Conservation (phyloP, 495 filamentous ascomycete genomes). For the Penicillium angulare region DNA sequence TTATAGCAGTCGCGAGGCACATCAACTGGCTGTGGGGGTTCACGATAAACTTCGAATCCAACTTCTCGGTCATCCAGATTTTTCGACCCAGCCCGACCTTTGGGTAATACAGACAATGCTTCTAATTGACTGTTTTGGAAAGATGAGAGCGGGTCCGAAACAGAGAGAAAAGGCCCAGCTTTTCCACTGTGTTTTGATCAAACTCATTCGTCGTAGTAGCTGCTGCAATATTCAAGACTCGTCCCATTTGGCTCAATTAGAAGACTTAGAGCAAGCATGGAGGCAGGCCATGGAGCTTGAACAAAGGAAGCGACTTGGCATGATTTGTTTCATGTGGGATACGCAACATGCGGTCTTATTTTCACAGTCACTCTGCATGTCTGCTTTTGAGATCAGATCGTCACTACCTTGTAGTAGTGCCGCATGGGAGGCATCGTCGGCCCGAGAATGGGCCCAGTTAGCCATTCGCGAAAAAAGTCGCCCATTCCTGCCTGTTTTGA, state of each 20-base stretch:
- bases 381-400: constrained; percentile 53
- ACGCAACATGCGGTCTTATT: constrained; percentile 56
- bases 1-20: constrained; percentile 52
- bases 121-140: constrained; percentile 59
- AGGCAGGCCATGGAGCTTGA: constrained; percentile 48
- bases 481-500: constrained; percentile 47
- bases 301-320: constrained; percentile 52
- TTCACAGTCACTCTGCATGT: constrained; percentile 59
- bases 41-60: constrained; percentile 47
- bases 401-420: constrained; percentile 45
- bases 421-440: constrained; percentile 51
- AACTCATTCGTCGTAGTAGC: constrained; percentile 54
- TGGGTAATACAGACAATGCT: constrained; percentile 57
- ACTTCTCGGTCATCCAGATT: constrained; percentile 42
- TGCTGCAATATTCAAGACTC: constrained; percentile 44
- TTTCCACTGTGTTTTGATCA: constrained; percentile 58
- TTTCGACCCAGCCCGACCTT: constrained; percentile 46
- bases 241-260: constrained; percentile 20
- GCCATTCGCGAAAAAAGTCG: constrained; percentile 25
- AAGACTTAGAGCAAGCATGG: constrained; percentile 43
- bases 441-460: constrained; percentile 43
- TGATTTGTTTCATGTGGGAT: constrained; percentile 61
- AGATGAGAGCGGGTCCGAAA: constrained; percentile 52
- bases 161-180: constrained; percentile 56
- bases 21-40: constrained; percentile 52